Evolutionary conservation across 768 basidiomycete species (phyloP), one percentile per base, ranked within the genome.

Genomic region (Agrocybe chaxingu): DNA sequence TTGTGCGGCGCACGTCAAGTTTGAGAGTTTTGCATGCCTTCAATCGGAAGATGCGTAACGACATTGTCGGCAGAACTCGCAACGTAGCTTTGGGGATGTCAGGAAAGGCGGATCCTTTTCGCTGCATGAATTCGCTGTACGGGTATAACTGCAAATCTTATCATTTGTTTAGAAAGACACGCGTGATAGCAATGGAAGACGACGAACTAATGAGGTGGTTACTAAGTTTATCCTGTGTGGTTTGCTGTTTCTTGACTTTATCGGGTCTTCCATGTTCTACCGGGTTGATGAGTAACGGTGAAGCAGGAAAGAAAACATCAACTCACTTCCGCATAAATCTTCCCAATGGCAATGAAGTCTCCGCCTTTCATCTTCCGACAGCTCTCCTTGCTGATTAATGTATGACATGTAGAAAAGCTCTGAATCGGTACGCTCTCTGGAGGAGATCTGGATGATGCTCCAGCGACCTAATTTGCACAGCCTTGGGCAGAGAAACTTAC

Each of bases 321-420:
- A 66, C 79, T 50, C 56, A 92, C 90, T 84, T 47, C 70, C 54
- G 57, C 84, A 85, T 19, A 94, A 71, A 35, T 70, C 70, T 32
- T 60, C 56, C 85, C 87, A 91, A 47, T 79, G 84, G 31, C 85
- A 86, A 61, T 92, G 84, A 56, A 69, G 66, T 58, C 67, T 62
- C 51, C 61, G 52, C 45, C 75, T 75, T 36, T 69, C 70, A 38
- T 74, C 76, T 13, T 77, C 70, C 34, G 77, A 70, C 35, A 54
- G 47, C 36, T 71, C 68, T 29, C 72, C 74, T 36, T 78, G 64
- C 41, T 75, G 77, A 46, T 74, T 72, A 54, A 91, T 70, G 54
- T 76, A 72, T 8, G 88, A 86, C 43, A 93, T 73, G 67, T 93
- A 96, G 62, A 89, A 89, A 19, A 91, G 63, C 66, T 96, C 92